Conservation (phyloP, 2,329 filamentous ascomycete species). For the Alternaria arborescens region DNA sequence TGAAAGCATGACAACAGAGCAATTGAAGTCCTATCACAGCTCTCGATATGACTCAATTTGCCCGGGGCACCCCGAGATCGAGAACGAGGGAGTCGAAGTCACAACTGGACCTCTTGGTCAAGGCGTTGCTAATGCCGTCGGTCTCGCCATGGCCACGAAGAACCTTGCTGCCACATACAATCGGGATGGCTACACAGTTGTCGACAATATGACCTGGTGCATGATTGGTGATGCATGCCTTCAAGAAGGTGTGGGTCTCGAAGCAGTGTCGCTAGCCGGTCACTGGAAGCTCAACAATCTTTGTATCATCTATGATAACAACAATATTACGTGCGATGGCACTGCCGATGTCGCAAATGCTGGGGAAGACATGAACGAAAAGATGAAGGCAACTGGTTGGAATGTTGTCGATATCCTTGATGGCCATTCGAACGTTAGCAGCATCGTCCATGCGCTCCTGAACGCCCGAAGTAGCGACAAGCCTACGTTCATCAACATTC, state of each 20-base stretch:
- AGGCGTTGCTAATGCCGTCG: slow-evolving; percentile 65
- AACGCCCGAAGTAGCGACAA: slow-evolving; percentile 56
- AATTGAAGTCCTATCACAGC: slow-evolving; percentile 65
- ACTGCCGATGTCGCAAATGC: slow-evolving; percentile 59
- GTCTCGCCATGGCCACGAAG: slow-evolving; percentile 63
- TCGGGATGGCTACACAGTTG: slow-evolving; percentile 54
- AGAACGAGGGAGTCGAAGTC: slow-evolving; percentile 65
- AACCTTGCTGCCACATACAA: slow-evolving; percentile 70
- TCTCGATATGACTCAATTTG: slow-evolving; percentile 58
- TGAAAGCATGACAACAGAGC: slow-evolving; percentile 63
- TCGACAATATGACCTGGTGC: slow-evolving; percentile 63
- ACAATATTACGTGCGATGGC: slow-evolving; percentile 67
- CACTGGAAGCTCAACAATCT: slow-evolving; percentile 65
- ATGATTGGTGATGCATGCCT: slow-evolving; percentile 66
- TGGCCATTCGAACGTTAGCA: slow-evolving; percentile 61
- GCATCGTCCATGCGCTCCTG: slow-evolving; percentile 58
- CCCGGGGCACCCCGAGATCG: slow-evolving; percentile 66
- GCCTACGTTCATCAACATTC: slow-evolving; percentile 66
- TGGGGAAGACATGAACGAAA: slow-evolving; percentile 64
- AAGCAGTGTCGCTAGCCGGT: slow-evolving; percentile 51
- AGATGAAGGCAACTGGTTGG: slow-evolving; percentile 67
- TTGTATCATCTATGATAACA: slow-evolving; percentile 67
- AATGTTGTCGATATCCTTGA: slow-evolving; percentile 64
- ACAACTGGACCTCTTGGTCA: slow-evolving; percentile 68
- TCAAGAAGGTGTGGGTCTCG: slow-evolving; percentile 65